Evolutionary conservation across 2,329 filamentous ascomycete genomes (phyloP).

Genomic region (Cercospora sojina): DNA sequence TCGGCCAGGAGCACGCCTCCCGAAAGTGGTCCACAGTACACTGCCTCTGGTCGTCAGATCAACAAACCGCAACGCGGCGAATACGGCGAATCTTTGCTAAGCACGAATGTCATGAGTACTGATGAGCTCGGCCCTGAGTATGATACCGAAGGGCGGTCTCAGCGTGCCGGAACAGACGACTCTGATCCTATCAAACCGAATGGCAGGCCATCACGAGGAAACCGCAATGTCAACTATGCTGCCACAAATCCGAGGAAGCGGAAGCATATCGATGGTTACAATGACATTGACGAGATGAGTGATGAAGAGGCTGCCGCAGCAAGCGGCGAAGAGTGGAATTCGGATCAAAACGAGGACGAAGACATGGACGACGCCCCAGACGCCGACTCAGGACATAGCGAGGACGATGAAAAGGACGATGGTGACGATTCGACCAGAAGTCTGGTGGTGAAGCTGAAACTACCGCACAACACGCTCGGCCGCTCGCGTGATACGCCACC

Average conservation of each 20-base stretch:
- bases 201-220: conserved; percentile 41
- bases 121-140: conserved; percentile 36
- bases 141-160: conserved; percentile 23
- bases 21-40: conserved; percentile 67
- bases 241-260: conserved; percentile 43
- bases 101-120: conserved; percentile 49
- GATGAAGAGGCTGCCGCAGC: conserved; percentile 61
- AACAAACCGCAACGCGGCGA: conserved; percentile 62
- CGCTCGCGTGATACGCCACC: conserved; percentile 23
- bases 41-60: conserved; percentile 84
- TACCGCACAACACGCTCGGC: conserved; percentile 19
- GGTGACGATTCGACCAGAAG: conserved; percentile 43
- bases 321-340: conserved; percentile 66
- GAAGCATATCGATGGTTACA: conserved; percentile 55
- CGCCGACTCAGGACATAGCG: conserved; percentile 50
- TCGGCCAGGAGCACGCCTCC: conserved; percentile 65
- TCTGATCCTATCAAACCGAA: conserved; percentile 46
- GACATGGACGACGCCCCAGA: conserved; percentile 48
- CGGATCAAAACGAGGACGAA: conserved; percentile 67
- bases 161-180: conserved; percentile 46
- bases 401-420: conserved; percentile 40
- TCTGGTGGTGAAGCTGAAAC: conserved; percentile 69
- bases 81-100: conserved; percentile 62
- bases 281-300: conserved; percentile 62
- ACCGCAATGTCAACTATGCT: conserved; percentile 32